phyloP scores from a whole-genome alignment of 345 rosid species.

The Draba incana region DNA sequence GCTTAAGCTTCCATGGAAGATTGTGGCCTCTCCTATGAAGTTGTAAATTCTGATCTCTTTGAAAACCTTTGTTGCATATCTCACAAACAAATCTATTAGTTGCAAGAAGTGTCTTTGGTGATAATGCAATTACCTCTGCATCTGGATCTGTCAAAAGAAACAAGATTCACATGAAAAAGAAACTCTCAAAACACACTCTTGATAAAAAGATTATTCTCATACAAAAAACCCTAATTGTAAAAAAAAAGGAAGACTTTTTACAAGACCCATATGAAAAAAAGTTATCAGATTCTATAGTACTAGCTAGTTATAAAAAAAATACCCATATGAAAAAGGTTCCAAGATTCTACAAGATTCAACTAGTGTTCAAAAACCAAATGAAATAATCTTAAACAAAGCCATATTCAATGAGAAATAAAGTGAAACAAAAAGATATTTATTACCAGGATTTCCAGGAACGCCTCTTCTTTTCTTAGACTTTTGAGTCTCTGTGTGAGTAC shows the following conservation, averaged over 20 bases:
- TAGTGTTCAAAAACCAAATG: neutral
- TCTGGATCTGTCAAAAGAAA: slow-evolving; percentile 66
- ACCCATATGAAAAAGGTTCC: slow-evolving; percentile 1
- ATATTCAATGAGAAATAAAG: neutral
- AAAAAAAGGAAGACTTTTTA: neutral
- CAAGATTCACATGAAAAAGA: slow-evolving; percentile 12
- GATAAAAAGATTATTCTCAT: slow-evolving; percentile 15
- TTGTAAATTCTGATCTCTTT: slow-evolving; percentile 93
- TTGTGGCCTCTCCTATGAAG: slow-evolving; percentile 96
- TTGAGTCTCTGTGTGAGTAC: slow-evolving; percentile 47
- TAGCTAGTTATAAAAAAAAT: slow-evolving; percentile 3
- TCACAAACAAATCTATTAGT: slow-evolving; percentile 93
- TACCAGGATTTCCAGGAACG: slow-evolving; percentile 95
- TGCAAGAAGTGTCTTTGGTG: slow-evolving; percentile 78
- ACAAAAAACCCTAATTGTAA: slow-evolving; percentile 28
- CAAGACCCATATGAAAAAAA: slow-evolving; percentile 2
- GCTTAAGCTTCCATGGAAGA: slow-evolving; percentile 95
- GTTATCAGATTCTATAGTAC: slow-evolving; percentile 4
- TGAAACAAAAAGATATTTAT: neutral
- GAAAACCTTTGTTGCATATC: slow-evolving; percentile 95
- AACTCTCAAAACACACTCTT: neutral
- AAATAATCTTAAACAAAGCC: neutral
- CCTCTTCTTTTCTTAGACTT: slow-evolving; percentile 80
- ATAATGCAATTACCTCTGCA: slow-evolving; percentile 88
- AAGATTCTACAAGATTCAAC: slow-evolving; percentile 10